Conservation (phyloP, 768 basidiomycete species). For the Trametes sanguinea region DNA sequence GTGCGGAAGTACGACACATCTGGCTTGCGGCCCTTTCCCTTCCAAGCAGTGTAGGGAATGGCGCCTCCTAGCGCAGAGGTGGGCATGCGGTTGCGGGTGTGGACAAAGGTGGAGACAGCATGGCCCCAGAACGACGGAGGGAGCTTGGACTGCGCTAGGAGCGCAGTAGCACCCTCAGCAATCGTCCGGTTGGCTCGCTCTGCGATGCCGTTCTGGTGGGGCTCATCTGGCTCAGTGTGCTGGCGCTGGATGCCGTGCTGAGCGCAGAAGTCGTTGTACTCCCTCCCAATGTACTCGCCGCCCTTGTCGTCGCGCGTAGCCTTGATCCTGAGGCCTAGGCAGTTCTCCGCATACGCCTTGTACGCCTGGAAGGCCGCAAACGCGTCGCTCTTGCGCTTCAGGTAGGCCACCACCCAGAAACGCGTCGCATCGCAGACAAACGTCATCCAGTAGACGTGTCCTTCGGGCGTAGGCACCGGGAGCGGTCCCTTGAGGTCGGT, state of each 20-base stretch:
- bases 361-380: constrained; percentile 6
- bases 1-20: constrained; percentile 33
- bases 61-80: neutral
- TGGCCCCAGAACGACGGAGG: constrained; percentile 9
- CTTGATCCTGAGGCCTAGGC: constrained; percentile 22
- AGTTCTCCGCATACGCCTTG: constrained; percentile 28
- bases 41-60: constrained; percentile 3
- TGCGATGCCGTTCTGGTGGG: constrained; percentile 27
- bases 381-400: too few relatives aligned
- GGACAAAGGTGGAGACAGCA: neutral
- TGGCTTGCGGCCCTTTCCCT: constrained; percentile 19
- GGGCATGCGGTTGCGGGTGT: constrained; percentile 7
- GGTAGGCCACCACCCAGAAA: too few relatives aligned
- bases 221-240: constrained; percentile 21
- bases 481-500: too few relatives aligned
- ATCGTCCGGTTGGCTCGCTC: constrained; percentile 13
- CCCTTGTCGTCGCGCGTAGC: constrained; percentile 31
- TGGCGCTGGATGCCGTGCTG: constrained; percentile 24
- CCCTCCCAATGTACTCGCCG: constrained; percentile 31
- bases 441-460: too few relatives aligned
- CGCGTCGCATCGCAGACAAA: too few relatives aligned
- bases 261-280: constrained; percentile 19
- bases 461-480: too few relatives aligned
- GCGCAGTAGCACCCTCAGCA: constrained; percentile 6
- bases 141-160: constrained; percentile 11